phyloP scores from a whole-genome alignment of 2,329 filamentous ascomycete genomes.

The Fusarium camptoceras region DNA sequence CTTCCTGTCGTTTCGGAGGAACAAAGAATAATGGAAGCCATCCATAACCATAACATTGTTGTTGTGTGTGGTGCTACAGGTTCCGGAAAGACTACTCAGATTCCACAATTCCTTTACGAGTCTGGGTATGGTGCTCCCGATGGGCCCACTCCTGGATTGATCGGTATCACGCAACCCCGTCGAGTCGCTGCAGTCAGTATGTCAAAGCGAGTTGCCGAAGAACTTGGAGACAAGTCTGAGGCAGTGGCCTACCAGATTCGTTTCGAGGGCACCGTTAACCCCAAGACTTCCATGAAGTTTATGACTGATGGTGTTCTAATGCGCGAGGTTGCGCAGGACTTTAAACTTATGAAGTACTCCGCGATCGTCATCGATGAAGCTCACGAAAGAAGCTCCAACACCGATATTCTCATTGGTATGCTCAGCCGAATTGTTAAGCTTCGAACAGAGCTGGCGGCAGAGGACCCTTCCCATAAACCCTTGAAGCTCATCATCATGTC shows the following conservation, averaged over 20 bases:
- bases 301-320: conserved; percentile 98
- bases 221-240: conserved; percentile 81
- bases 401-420: conserved; percentile 98
- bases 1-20: conserved; percentile 95
- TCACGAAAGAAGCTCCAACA: conserved; percentile 97
- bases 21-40: conserved; percentile 97
- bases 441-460: conserved; percentile 77
- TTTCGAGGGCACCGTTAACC: conserved; percentile 85
- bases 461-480: conserved; percentile 78
- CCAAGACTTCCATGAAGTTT: conserved; percentile 93
- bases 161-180: conserved; percentile 93
- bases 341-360: conserved; percentile 89
- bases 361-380: conserved; percentile 96
- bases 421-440: conserved; percentile 91
- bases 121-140: conserved; percentile 85
- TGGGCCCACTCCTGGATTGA: conserved; percentile 88
- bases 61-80: conserved; percentile 95
- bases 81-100: conserved; percentile 96
- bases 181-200: conserved; percentile 97
- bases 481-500: conserved; percentile 99
- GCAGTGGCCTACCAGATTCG: conserved; percentile 93
- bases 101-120: conserved; percentile 96
- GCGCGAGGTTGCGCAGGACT: conserved; percentile 90
- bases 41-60: conserved; percentile 89
- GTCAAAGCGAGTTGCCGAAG: conserved; percentile 89